Percentiles rank a stretch among this genome's conserved stretches.
Evolutionary conservation across 192 early-diverging fungal species (phyloP).

Genomic region (Umbelopsis sp.): DNA sequence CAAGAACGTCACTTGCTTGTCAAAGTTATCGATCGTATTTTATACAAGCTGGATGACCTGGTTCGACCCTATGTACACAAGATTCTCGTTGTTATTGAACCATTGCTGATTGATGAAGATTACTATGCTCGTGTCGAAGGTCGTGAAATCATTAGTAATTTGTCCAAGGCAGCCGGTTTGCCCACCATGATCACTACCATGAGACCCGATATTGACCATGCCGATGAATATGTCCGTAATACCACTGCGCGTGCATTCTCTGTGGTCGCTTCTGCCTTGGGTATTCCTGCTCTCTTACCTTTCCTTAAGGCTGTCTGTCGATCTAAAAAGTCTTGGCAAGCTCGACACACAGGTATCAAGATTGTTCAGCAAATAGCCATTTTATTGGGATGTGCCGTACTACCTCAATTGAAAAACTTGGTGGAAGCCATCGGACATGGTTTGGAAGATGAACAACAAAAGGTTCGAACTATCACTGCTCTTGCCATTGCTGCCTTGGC

Average conservation of each 20-base stretch:
- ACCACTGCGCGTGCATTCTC: constrained; percentile 97
- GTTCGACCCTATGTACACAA: constrained; percentile 97
- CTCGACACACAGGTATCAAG: constrained; percentile 97
- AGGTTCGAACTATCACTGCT: constrained; percentile 93
- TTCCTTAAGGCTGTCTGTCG: constrained; percentile 96
- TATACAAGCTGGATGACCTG: constrained; percentile 95
- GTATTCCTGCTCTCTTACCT: constrained; percentile 91
- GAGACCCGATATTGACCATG: constrained; percentile 99
- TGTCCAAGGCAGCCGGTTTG: constrained; percentile 95
- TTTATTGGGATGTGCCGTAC: constrained; percentile 88
- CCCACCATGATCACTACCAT: constrained; percentile 98
- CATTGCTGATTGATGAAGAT: constrained; percentile 95
- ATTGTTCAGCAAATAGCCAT: constrained; percentile 98
- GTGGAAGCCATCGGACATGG: constrained; percentile 92
- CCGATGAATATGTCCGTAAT: constrained; percentile 97
- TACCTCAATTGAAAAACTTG: constrained; percentile 91
- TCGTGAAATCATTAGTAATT: constrained; percentile 96
- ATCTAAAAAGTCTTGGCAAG: constrained; percentile 97
- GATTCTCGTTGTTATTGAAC: constrained; percentile 98
- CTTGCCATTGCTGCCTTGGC: constrained; percentile 94
- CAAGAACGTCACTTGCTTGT: constrained; percentile 98
- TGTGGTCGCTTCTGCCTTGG: constrained; percentile 94
- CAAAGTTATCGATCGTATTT: constrained; percentile 95
- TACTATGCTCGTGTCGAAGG: constrained; percentile 97
- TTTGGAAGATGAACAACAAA: constrained; percentile 95